phyloP scores from a whole-genome alignment of 768 basidiomycete species.

The Termitomyces sp. region DNA sequence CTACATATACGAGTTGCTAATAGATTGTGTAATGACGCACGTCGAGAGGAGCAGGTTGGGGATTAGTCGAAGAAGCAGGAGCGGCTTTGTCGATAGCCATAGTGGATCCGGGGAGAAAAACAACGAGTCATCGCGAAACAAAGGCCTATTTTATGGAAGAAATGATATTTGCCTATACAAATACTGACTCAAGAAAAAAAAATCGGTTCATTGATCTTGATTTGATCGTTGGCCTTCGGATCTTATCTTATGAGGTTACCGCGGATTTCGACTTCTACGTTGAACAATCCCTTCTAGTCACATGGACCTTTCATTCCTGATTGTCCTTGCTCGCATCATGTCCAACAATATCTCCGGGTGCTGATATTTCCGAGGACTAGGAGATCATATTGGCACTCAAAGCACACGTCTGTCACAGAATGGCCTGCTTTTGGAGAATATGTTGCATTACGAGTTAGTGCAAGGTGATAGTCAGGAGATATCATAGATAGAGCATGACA shows the following conservation, averaged over 20 bases:
- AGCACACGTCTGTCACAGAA: not conserved
- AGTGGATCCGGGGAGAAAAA: not conserved
- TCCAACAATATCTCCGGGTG: no score
- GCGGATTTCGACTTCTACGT: no score
- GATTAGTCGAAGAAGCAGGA: not conserved
- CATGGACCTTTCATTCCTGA: no score
- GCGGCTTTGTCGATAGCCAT: slow-evolving; percentile 16
- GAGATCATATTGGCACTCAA: no score
- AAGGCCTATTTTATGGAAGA: not conserved
- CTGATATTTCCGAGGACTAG: not conserved
- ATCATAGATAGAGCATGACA: no score
- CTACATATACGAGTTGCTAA: not conserved
- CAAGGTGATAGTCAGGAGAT: no score
- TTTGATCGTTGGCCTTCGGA: not conserved
- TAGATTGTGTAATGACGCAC: slow-evolving; percentile 5
- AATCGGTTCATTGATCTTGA: not conserved
- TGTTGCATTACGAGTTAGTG: no score
- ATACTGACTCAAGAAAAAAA: slow-evolving; percentile 1
- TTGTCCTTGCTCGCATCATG: no score
- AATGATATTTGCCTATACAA: no score
- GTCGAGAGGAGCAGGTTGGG: slow-evolving; percentile 12
- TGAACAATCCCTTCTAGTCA: no score
- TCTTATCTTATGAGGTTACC: not conserved
- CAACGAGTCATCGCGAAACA: not conserved
- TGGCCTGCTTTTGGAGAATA: no score